phyloP scores from a whole-genome alignment of 2,329 filamentous ascomycete species.

The Beauveria scarabaeidicola region DNA sequence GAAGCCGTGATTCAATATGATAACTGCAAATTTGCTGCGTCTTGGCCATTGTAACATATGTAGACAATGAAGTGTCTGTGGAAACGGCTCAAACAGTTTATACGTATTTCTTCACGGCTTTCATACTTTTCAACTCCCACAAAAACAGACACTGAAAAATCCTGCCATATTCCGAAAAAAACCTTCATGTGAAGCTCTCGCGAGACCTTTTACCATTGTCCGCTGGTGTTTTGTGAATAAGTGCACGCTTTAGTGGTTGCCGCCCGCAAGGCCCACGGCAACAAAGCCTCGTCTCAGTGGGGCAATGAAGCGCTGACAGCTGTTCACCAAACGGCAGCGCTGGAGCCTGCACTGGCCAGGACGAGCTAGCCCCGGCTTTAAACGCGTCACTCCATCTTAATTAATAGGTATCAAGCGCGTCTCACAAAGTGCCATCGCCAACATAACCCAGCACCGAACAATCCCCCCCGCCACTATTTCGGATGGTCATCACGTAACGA shows the following conservation, averaged over 20 bases:
- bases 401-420: not conserved
- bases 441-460: not conserved
- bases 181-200: not conserved
- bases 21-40: not conserved
- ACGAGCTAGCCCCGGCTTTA: not conserved
- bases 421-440: not conserved
- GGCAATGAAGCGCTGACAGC: not conserved
- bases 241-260: not conserved
- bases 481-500: not conserved
- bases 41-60: not conserved
- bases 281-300: not conserved
- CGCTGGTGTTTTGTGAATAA: conserved; percentile 1
- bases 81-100: not conserved
- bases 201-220: not conserved
- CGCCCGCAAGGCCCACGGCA: not conserved
- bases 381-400: not conserved
- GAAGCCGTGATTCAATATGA: not conserved
- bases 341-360: not conserved
- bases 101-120: not conserved
- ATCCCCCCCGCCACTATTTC: too few relatives aligned
- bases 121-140: not conserved
- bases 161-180: not conserved
- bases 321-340: not conserved
- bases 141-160: not conserved
- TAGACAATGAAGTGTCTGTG: not conserved